phyloP scores from a whole-genome alignment of 805 yeast genomes.

The Teunomyces tritomae region DNA sequence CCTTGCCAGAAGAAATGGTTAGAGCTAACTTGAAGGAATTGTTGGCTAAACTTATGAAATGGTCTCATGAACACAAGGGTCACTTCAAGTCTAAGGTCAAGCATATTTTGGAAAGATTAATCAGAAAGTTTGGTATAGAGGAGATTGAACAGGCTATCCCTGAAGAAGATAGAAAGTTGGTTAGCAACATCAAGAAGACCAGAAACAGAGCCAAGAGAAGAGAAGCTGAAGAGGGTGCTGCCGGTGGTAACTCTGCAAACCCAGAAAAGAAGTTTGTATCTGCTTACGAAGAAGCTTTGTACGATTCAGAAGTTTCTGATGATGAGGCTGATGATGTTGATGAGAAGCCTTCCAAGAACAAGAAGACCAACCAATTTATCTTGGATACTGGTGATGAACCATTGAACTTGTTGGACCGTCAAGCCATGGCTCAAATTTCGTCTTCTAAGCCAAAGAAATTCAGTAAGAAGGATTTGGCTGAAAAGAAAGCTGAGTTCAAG shows the following conservation, averaged over 20 bases:
- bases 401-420: conserved; percentile 81
- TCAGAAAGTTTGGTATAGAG: conserved; percentile 89
- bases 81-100: conserved; percentile 91
- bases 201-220: conserved; percentile 82
- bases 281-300: conserved; percentile 89
- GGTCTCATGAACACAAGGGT: conserved; percentile 96
- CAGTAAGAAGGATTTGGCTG: conserved; percentile 41
- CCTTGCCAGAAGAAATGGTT: conserved; percentile 76
- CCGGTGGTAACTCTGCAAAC: conserved; percentile 15
- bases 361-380: conserved; percentile 59
- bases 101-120: conserved; percentile 87
- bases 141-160: conserved; percentile 82
- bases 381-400: conserved; percentile 76
- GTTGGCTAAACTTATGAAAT: conserved; percentile 71
- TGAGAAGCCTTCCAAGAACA: conserved; percentile 28
- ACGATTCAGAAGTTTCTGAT: conserved; percentile 65
- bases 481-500: conserved; percentile 39
- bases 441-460: conserved; percentile 76
- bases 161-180: conserved; percentile 79
- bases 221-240: conserved; percentile 42
- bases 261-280: conserved; percentile 60
- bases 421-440: conserved; percentile 82
- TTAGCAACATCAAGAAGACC: conserved; percentile 81
- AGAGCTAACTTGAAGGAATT: conserved; percentile 63
- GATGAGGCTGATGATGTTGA: conserved; percentile 55